phyloP scores from a whole-genome alignment of 805 yeast species.

The Yamadazyma paraphyllophila region DNA sequence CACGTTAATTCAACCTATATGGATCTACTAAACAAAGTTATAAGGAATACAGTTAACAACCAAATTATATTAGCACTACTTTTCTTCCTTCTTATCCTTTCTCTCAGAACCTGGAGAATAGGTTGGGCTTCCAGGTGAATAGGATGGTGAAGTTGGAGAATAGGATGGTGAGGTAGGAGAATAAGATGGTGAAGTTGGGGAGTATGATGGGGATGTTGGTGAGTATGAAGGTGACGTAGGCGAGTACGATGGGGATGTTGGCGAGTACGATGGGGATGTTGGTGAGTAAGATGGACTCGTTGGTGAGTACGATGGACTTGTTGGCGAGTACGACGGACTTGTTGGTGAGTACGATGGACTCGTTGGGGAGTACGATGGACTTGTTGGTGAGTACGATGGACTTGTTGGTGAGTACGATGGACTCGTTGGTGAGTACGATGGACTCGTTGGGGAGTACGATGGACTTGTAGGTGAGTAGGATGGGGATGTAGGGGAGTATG shows the following conservation, averaged over 20 bases:
- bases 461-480: slow-evolving; percentile 78
- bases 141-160: slow-evolving; percentile 67
- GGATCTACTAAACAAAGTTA: slow-evolving; percentile 4
- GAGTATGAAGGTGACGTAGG: slow-evolving; percentile 82
- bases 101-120: slow-evolving; percentile 50
- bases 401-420: slow-evolving; percentile 57
- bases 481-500: slow-evolving; percentile 72
- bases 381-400: slow-evolving; percentile 61
- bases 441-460: slow-evolving; percentile 74
- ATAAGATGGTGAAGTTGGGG: slow-evolving; percentile 63
- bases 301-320: slow-evolving; percentile 61
- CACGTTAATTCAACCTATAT: slow-evolving; percentile 3
- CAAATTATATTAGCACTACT: neutral
- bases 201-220: slow-evolving; percentile 71
- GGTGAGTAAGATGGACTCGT: slow-evolving; percentile 73
- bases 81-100: slow-evolving; percentile 19
- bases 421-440: slow-evolving; percentile 62
- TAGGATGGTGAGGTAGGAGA: slow-evolving; percentile 74
- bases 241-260: slow-evolving; percentile 66
- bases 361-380: slow-evolving; percentile 76
- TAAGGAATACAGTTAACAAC: neutral
- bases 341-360: slow-evolving; percentile 78
- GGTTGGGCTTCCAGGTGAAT: slow-evolving; percentile 78
- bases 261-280: slow-evolving; percentile 76
- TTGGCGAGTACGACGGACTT: slow-evolving; percentile 60